Conservation (phyloP, 176 grass and related monocot genomes). For the Raddia distichophylla region DNA sequence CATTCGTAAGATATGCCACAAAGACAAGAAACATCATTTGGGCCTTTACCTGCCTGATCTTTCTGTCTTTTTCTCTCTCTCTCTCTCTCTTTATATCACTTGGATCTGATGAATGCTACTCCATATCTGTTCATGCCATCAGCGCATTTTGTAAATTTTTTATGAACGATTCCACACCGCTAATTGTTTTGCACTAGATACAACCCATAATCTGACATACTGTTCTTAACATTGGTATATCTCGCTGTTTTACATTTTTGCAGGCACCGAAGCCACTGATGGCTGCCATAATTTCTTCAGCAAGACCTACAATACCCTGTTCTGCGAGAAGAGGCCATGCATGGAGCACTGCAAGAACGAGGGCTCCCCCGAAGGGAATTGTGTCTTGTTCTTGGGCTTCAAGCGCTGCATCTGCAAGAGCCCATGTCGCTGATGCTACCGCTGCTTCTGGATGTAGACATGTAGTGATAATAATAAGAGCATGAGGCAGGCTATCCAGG, state of each 20-base stretch:
- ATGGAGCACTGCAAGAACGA: conserved; percentile 7
- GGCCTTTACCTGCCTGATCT: background rate
- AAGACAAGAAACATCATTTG: too few relatives aligned
- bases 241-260: background rate
- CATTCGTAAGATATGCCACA: too few relatives aligned
- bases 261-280: background rate
- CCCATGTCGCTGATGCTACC: background rate
- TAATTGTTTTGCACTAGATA: background rate
- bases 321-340: conserved; percentile 13
- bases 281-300: background rate
- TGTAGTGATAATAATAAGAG: background rate
- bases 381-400: background rate
- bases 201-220: background rate
- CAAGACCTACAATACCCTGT: background rate
- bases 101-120: too few relatives aligned
- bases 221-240: background rate
- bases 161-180: background rate
- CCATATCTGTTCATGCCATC: too few relatives aligned
- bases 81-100: background rate
- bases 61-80: background rate
- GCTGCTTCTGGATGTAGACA: background rate
- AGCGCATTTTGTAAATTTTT: too few relatives aligned
- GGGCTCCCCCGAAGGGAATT: background rate
- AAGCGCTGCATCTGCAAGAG: background rate
- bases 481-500: background rate